Evolutionary conservation across 2,329 filamentous ascomycete species (phyloP).

Genomic region (Pseudohalonectria lignicola): DNA sequence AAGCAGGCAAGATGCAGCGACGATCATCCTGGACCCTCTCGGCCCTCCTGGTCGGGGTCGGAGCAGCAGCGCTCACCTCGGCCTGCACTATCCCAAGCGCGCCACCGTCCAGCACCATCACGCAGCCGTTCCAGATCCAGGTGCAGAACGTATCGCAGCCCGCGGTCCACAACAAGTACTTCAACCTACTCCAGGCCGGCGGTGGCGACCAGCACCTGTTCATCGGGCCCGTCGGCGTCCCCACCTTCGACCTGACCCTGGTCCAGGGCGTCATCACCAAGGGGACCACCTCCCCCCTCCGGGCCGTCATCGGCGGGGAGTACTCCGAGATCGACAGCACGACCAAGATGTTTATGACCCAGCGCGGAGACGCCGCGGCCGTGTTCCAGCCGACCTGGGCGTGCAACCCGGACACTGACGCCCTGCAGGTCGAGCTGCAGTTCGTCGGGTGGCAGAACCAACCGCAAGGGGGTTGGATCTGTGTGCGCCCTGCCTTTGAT

Average conservation of each 20-base stretch:
- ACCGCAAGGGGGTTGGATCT: constrained; percentile 17
- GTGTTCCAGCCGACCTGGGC: constrained; percentile 18
- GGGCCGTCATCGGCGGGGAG: constrained; percentile 13
- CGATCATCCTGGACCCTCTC: constrained; percentile 4
- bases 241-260: constrained; percentile 17
- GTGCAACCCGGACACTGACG: constrained; percentile 19
- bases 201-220: constrained; percentile 29
- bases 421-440: constrained; percentile 16
- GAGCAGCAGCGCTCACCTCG: constrained; percentile 9
- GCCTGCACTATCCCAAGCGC: constrained; percentile 19
- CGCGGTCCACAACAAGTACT: constrained; percentile 22
- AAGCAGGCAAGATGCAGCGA: too few species aligned
- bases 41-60: constrained; percentile 9
- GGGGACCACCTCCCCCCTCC: constrained; percentile 8
- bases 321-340: constrained; percentile 14
- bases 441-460: constrained; percentile 15
- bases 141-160: constrained; percentile 24
- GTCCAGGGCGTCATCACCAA: constrained; percentile 12
- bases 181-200: constrained; percentile 23
- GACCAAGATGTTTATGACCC: constrained; percentile 15
- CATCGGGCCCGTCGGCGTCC: constrained; percentile 18
- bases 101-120: constrained; percentile 19
- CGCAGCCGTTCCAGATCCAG: constrained; percentile 21
- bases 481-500: constrained; percentile 17
- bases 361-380: constrained; percentile 17